Conservation (phyloP, 192 early-diverging fungal genomes). For the Backusella westeae region DNA sequence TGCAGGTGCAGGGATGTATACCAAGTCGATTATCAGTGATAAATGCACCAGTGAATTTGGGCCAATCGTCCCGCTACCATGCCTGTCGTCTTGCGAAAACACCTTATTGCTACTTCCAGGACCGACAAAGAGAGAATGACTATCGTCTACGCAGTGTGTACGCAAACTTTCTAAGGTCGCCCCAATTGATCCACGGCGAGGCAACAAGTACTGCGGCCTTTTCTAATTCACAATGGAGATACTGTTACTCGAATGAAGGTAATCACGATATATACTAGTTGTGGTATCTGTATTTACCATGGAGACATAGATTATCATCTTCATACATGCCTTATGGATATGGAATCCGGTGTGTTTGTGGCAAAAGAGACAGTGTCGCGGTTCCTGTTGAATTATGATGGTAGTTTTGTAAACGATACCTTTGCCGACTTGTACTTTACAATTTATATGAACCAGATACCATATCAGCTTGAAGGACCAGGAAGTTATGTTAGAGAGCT, state of each 20-base stretch:
- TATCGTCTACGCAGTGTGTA: slow-evolving; percentile 49
- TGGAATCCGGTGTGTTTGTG: slow-evolving; percentile 49
- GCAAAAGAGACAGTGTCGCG: slow-evolving; percentile 45
- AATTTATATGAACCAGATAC: slow-evolving; percentile 51
- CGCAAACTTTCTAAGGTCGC: slow-evolving; percentile 55
- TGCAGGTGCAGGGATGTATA: slow-evolving; percentile 31
- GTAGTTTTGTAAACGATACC: slow-evolving; percentile 45
- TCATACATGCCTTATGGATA: slow-evolving; percentile 51
- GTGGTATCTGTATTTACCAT: neutral
- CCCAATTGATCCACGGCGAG: slow-evolving; percentile 53
- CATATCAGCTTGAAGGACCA: slow-evolving; percentile 45
- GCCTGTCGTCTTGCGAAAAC: slow-evolving; percentile 53
- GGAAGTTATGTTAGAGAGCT: neutral
- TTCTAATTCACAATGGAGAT: slow-evolving; percentile 49
- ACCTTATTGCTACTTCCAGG: slow-evolving; percentile 60
- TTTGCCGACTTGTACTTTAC: slow-evolving; percentile 58
- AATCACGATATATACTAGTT: neutral
- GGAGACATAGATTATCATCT: slow-evolving; percentile 39
- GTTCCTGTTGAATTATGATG: slow-evolving; percentile 50
- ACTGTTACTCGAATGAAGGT: slow-evolving; percentile 58
- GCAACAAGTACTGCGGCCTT: slow-evolving; percentile 43
- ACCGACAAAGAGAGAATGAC: slow-evolving; percentile 15
- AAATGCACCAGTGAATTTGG: slow-evolving; percentile 47
- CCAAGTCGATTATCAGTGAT: slow-evolving; percentile 41
- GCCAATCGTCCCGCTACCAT: slow-evolving; percentile 53